A percentile compares a stretch with the other conserved stretches of the same genome.
Conservation (phyloP, 768 basidiomycete species). For the Lyophyllum decastes region DNA sequence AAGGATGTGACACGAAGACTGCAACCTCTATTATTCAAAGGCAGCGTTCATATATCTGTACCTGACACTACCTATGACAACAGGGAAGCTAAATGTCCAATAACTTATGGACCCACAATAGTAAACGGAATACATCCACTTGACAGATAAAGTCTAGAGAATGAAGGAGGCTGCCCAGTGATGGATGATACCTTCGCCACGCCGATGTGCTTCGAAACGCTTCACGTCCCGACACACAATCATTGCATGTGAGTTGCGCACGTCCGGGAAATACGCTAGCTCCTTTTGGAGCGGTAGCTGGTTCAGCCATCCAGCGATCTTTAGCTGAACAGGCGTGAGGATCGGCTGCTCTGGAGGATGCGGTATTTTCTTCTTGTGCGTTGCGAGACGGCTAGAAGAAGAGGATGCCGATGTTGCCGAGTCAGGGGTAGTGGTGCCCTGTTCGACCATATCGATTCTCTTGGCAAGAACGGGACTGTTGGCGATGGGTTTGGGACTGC, state of each 20-base stretch:
- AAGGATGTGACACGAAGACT: background rate
- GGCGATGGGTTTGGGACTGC: background rate
- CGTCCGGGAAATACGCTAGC: constrained; percentile 58
- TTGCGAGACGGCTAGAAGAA: background rate
- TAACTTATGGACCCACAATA: background rate
- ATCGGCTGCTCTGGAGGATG: constrained; percentile 37
- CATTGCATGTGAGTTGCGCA: constrained; percentile 68
- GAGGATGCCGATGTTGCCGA: background rate
- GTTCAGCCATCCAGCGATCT: constrained; percentile 63
- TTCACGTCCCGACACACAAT: constrained; percentile 72
- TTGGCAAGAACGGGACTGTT: background rate
- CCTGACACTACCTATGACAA: no score
- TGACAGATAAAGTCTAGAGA: constrained; percentile 19
- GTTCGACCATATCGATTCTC: background rate
- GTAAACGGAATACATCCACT: background rate
- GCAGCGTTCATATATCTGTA: no score
- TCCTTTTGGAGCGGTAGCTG: constrained; percentile 73
- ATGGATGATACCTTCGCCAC: constrained; percentile 65
- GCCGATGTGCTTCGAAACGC: constrained; percentile 54
- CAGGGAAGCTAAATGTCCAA: background rate
- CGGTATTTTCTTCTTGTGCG: background rate
- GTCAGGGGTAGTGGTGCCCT: background rate
- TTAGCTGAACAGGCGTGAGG: constrained; percentile 57
- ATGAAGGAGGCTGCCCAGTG: constrained; percentile 72
- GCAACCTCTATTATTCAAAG: no score